Evolutionary conservation across 1,284 basidiomycete genomes (phyloP), one percentile per base, ranked within the genome.

Genomic region (Apiotrichum montevideense): DNA sequence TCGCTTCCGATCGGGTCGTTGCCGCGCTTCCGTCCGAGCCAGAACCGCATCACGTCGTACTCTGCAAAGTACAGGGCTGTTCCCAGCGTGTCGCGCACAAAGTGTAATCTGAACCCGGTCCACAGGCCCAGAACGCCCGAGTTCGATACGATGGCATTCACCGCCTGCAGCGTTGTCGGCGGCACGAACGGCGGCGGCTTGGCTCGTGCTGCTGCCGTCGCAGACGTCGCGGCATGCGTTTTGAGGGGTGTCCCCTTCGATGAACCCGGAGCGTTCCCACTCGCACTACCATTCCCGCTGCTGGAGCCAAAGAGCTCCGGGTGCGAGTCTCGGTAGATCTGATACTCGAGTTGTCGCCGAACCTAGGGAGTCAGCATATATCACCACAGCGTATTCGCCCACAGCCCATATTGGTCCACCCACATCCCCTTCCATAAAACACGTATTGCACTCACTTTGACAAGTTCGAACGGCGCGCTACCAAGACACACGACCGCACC

Each of bases 391-490:
- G 29, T 29, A 3, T 2, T 29, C 2, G 29, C 29, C 29, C 29
- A 3, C 29, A 29, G 29, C 29, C 29, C 29, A 29, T 2, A 29
- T 3, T 29, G 3, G 29, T 29, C 29, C 29, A 29, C 29, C 29
- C 29, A 29, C 29, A 3, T 29, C 29, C 29, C 29, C 29, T 29
- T 29, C 29, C 29, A 29, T 29, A 29, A 29, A 2, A 29, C 29
- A 29, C n/a, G 5, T 3, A 35, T n/a, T 9, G 3, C 1, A 59
- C 78, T 64, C 63, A 93, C 91, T 82, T 98, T 97, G 67, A 97
- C 91, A 44, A 98, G 85, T 74, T 97, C 94, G 67, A 98, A 98
- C 35, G 94, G 90, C 63, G 88, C 86, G 78, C 88, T 90, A 6
- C 74, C 74, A 0, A 76, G 50, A 51, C 72, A 75, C 8, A 76